These are phyloP conservation scores for Lachancea fermentati DNA, from an alignment of 805 yeast species.

Conservation along the genomic window DNA sequence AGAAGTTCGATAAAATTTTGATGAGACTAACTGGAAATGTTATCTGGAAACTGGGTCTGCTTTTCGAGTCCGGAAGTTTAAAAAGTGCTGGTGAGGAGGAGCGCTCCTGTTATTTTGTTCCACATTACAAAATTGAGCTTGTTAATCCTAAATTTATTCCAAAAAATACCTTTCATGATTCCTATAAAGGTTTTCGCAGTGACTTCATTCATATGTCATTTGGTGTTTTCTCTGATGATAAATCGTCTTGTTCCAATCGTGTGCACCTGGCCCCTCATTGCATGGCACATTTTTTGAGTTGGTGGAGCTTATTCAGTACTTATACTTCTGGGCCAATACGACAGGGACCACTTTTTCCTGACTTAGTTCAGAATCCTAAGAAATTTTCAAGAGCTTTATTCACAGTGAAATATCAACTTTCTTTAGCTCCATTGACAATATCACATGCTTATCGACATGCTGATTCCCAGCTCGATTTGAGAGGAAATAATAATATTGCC, in stretches of 20 bases:
- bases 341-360: conserved; percentile 62
- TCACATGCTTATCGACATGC: conserved; percentile 65
- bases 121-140: conserved; percentile 61
- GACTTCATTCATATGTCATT: conserved; percentile 54
- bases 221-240: conserved; percentile 32
- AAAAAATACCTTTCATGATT: conserved; percentile 45
- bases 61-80: conserved; percentile 58
- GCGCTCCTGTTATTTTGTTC: conserved; percentile 45
- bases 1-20: conserved; percentile 40
- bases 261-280: conserved; percentile 70
- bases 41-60: conserved; percentile 69
- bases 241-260: conserved; percentile 48
- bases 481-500: conserved; percentile 37
- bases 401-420: conserved; percentile 69
- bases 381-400: conserved; percentile 66
- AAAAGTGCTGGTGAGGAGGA: conserved; percentile 34
- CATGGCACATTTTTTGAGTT: conserved; percentile 58
- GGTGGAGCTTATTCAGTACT: conserved; percentile 83
- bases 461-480: conserved; percentile 37
- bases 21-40: conserved; percentile 65
- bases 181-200: conserved; percentile 56
- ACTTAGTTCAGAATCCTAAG: conserved; percentile 37
- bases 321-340: conserved; percentile 73
- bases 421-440: conserved; percentile 59
- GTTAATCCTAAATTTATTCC: conserved; percentile 47